Base-by-base conservation (phyloP, 805 yeast species). In the Barnettozyma sp. region DNA sequence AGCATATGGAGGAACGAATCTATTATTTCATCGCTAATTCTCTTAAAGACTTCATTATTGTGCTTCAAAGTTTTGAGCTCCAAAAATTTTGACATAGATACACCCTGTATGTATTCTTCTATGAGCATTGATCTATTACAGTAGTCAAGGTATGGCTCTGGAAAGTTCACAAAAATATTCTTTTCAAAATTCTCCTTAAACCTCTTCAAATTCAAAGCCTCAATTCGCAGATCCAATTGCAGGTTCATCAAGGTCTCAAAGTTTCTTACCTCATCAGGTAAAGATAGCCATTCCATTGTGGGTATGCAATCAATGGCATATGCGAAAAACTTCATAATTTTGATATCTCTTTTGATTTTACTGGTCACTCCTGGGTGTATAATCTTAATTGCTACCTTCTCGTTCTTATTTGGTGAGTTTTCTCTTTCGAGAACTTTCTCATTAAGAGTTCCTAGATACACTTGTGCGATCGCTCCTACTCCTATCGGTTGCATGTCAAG, bases 401-500 rank as follows among this genome's bases (percentile, higher is more conserved):
- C 68, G 33, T 67, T 66, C 11, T 72, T 64, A 2, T 58, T 16
- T 41, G 46, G 40, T 41, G 43, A 4, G 50, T 58, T 22, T 50
- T 55, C 14, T 39, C 57, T 56, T 7, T 57, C 49, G 16, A 73
- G 56, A 10, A 70, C 69, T 26, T 61, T 60, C 13, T 59, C 52
- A 12, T 77, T 71, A 17, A 85, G 59, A 44, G 75, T 77, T 2
- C 83, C 97, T 25, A 73, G 59, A 59, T 90, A 84, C 3, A 92
- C 98, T 59, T 92, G 98, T 2, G 96, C 98, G 63, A 92, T 92
- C 2, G 98, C 96, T 11, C 98, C 98, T n/a, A 90, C 90, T 1
- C 98, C 98, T 6, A 88, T 62, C 0, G 97, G 97, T 25, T 56
- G 66, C 20, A 73, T 77, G 22, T 73, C 62, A 49, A 92, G 84